Evolutionary conservation across 1,284 basidiomycete genomes (phyloP).

Genomic region (Fomes fomentarius): DNA sequence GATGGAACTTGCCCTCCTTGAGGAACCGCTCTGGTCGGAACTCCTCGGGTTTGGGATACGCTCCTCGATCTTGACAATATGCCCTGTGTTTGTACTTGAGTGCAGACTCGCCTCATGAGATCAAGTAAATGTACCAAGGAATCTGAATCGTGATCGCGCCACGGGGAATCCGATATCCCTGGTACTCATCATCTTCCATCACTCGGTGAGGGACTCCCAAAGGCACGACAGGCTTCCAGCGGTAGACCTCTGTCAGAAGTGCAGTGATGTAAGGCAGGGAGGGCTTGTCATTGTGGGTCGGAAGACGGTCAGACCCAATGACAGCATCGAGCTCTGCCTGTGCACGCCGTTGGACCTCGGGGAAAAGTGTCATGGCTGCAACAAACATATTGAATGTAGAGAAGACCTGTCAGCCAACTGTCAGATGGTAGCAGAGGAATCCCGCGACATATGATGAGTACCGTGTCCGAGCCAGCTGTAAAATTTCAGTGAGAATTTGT

Average conservation of each 20-base stretch:
- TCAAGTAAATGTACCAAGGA: conserved; percentile 13
- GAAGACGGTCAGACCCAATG: conserved; percentile 22
- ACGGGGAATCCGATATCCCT: conserved; percentile 28
- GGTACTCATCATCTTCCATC: conserved; percentile 23
- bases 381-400: conserved; percentile 11
- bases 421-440: too few species aligned
- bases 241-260: conserved; percentile 21
- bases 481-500: too few species aligned
- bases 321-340: conserved; percentile 35
- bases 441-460: too few species aligned
- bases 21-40: conserved; percentile 24
- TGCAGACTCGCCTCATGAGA: too few species aligned
- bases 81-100: conserved; percentile 5
- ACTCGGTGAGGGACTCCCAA: conserved; percentile 19
- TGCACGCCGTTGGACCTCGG: conserved; percentile 27
- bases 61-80: conserved; percentile 3
- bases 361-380: conserved; percentile 27
- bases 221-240: conserved; percentile 25
- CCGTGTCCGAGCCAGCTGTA: too few species aligned
- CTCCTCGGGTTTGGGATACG: conserved; percentile 17
- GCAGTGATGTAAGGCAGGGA: conserved; percentile 20
- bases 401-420: too few species aligned
- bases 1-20: conserved; percentile 14
- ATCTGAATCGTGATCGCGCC: conserved; percentile 22
- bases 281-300: conserved; percentile 19